phyloP scores from a whole-genome alignment of 2,329 filamentous ascomycete species.

The Colletotrichum sp. region DNA sequence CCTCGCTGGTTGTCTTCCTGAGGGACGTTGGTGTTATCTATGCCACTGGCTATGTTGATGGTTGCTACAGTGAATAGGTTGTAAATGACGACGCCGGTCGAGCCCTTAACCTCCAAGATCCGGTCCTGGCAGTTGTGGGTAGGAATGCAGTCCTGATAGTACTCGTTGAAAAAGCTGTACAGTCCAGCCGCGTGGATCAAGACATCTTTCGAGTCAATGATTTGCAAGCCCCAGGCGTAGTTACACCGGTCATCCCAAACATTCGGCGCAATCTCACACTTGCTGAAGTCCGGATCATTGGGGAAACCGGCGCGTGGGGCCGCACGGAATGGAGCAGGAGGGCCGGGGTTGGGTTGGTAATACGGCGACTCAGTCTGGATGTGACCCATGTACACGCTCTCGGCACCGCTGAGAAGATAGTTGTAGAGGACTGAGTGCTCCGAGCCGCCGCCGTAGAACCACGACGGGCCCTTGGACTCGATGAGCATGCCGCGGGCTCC shows the following conservation, averaged over 20 bases:
- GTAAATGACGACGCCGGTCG: slow-evolving; percentile 26
- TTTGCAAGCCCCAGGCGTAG: slow-evolving; percentile 26
- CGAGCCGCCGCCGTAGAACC: slow-evolving; percentile 45
- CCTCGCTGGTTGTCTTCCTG: slow-evolving; percentile 9
- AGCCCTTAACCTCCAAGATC: slow-evolving; percentile 22
- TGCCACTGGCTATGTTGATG: slow-evolving; percentile 14
- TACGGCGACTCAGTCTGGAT: slow-evolving; percentile 38
- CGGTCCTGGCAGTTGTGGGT: slow-evolving; percentile 27
- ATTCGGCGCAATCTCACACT: not conserved
- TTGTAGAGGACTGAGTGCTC: slow-evolving; percentile 53
- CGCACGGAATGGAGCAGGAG: not conserved
- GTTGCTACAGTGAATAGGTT: slow-evolving; percentile 25
- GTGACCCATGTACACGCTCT: slow-evolving; percentile 46
- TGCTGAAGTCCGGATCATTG: not conserved
- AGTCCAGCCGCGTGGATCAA: slow-evolving; percentile 28
- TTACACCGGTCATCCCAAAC: not conserved
- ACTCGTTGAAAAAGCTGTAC: slow-evolving; percentile 31
- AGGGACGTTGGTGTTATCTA: not conserved
- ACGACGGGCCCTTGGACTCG: slow-evolving; percentile 34
- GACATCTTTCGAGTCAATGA: slow-evolving; percentile 23
- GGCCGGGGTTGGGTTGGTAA: not conserved
- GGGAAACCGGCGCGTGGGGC: not conserved
- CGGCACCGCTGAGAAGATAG: slow-evolving; percentile 49
- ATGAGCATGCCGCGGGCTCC: slow-evolving; percentile 29
- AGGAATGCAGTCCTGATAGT: slow-evolving; percentile 28